These are phyloP conservation scores for Fistulinella cinereoalba DNA, from an alignment of 1,284 basidiomycete genomes.

Conservation along the genomic window DNA sequence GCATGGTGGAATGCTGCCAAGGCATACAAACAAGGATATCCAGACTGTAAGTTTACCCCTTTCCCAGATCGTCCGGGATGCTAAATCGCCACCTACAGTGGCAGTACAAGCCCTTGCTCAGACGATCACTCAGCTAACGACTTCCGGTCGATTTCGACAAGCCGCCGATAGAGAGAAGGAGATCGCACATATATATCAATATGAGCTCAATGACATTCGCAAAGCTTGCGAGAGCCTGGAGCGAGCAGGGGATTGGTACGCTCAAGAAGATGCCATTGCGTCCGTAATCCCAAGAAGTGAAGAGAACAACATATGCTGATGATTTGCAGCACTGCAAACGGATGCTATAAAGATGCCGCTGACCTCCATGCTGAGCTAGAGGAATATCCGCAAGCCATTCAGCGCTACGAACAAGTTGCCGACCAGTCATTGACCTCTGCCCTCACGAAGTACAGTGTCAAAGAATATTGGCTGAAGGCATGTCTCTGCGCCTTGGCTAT, in stretches of 20 bases:
- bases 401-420: slow-evolving; percentile 89
- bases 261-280: slow-evolving; percentile 95
- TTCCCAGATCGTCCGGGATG: slow-evolving; percentile 6
- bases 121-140: slow-evolving; percentile 81
- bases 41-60: slow-evolving; percentile 55
- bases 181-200: slow-evolving; percentile 90
- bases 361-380: slow-evolving; percentile 91
- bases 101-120: slow-evolving; percentile 88
- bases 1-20: slow-evolving; percentile 97
- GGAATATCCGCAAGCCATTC: slow-evolving; percentile 83
- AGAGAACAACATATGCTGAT: slow-evolving; percentile 6
- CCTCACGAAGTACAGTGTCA: slow-evolving; percentile 97
- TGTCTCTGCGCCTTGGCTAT: slow-evolving; percentile 89
- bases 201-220: slow-evolving; percentile 69
- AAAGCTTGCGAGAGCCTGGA: slow-evolving; percentile 90
- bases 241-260: slow-evolving; percentile 96
- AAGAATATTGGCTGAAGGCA: slow-evolving; percentile 94
- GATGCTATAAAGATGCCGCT: slow-evolving; percentile 94
- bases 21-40: slow-evolving; percentile 85
- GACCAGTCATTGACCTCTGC: slow-evolving; percentile 79
- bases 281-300: slow-evolving; percentile 35
- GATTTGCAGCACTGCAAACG: slow-evolving; percentile 80
- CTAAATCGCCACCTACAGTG: slow-evolving; percentile 49
- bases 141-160: slow-evolving; percentile 90
- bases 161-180: slow-evolving; percentile 98